A percentile compares a stretch with the other conserved stretches of the same genome.
Evolutionary conservation across 148 eudicot species (phyloP).

Genomic region (Amaranthus hypochondriacus): DNA sequence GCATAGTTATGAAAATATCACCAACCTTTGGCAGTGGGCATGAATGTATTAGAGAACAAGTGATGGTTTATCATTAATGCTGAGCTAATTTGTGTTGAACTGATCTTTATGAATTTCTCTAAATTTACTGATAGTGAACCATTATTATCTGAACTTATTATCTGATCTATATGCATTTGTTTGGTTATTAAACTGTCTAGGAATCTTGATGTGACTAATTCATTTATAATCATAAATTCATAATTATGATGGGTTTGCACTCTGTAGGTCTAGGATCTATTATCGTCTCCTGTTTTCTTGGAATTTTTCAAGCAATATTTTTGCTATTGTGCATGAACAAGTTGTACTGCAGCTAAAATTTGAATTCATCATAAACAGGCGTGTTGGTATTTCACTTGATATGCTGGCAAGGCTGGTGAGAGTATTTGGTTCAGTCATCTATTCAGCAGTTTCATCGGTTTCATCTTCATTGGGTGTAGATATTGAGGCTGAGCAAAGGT

Average conservation of each 20-base stretch:
- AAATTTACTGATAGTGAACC: too few species aligned
- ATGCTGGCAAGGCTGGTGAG: constrained; percentile 84
- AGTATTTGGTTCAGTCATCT: constrained; percentile 85
- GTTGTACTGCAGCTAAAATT: constrained; percentile 5
- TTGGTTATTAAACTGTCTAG: background rate
- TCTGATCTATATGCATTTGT: too few species aligned
- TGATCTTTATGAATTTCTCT: too few species aligned
- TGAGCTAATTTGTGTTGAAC: too few species aligned
- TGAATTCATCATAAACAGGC: constrained; percentile 41
- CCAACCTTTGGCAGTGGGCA: too few species aligned
- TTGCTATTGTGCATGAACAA: background rate
- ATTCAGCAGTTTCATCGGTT: constrained; percentile 66
- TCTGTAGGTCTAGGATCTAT: background rate
- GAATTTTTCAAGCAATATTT: background rate
- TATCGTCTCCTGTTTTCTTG: background rate
- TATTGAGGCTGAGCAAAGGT: constrained; percentile 99
- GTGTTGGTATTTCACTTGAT: constrained; percentile 70
- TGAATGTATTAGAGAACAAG: too few species aligned
- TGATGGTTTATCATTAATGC: too few species aligned
- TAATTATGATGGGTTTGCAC: background rate
- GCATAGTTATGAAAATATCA: too few species aligned
- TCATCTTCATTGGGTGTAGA: constrained; percentile 92
- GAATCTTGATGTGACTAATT: background rate
- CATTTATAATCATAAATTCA: background rate
- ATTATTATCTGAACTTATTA: too few species aligned